These are phyloP conservation scores for Hydnomerulius pinastri DNA, from an alignment of 768 basidiomycete genomes.

Conservation along the genomic window DNA sequence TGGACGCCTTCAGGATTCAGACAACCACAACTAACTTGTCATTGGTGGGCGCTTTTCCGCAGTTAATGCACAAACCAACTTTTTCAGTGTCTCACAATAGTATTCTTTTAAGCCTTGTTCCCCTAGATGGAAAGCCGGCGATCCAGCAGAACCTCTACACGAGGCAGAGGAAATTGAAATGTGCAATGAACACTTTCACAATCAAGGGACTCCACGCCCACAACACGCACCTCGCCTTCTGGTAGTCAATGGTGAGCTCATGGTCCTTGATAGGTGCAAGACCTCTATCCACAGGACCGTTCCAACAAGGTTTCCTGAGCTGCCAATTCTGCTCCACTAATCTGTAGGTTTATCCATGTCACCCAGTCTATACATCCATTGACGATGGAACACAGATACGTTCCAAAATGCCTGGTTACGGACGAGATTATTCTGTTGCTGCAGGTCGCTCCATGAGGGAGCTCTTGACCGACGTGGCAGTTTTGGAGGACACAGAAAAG, in stretches of 20 bases:
- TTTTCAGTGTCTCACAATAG: too few species aligned
- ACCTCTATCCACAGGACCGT: not conserved
- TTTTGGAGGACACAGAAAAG: not conserved
- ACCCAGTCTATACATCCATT: not conserved
- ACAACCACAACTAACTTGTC: too few species aligned
- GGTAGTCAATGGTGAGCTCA: not conserved
- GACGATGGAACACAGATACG: not conserved
- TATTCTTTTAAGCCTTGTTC: too few species aligned
- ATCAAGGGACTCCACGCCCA: not conserved
- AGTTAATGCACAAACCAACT: not conserved
- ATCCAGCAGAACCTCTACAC: not conserved
- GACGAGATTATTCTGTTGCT: not conserved
- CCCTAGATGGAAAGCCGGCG: too few species aligned
- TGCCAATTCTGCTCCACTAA: not conserved
- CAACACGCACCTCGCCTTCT: not conserved
- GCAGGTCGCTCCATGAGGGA: not conserved
- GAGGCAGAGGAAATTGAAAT: not conserved
- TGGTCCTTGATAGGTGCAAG: slow-evolving; percentile 2
- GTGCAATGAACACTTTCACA: not conserved
- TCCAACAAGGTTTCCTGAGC: not conserved
- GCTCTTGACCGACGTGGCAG: not conserved
- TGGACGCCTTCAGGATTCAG: too few species aligned
- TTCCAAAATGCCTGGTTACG: not conserved
- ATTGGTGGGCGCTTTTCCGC: too few species aligned
- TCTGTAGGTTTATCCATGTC: not conserved